Conservation (phyloP, 1,284 basidiomycete species). For the Vanrija humicola region DNA sequence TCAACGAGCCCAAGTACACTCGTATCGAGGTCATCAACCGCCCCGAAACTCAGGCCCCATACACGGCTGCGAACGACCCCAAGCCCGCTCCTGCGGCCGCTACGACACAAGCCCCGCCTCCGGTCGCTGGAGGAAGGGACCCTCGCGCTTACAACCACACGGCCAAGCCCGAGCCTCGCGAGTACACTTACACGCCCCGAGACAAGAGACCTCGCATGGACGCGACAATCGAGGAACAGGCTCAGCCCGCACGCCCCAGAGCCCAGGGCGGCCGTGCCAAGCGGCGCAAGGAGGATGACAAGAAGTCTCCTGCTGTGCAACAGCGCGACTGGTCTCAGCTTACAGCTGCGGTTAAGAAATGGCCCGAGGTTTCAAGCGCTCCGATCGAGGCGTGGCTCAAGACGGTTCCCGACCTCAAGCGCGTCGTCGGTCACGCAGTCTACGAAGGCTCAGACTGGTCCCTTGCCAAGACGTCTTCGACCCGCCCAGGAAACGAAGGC, state of each 20-base stretch:
- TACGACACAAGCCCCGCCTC: constrained; percentile 3
- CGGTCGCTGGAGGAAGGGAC: constrained; percentile 20
- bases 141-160: constrained; percentile 35
- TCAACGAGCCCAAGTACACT: constrained; percentile 21
- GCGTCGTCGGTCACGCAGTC: constrained; percentile 19
- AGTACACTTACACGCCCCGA: constrained; percentile 36
- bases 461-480: constrained; percentile 17
- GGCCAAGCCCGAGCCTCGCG: constrained; percentile 15
- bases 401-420: constrained; percentile 15
- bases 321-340: constrained; percentile 26
- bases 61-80: constrained; percentile 2
- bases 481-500: constrained; percentile 22
- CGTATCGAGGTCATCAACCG: constrained; percentile 36
- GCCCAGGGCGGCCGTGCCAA: constrained; percentile 20
- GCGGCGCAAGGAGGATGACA: constrained; percentile 38
- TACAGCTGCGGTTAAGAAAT: constrained; percentile 21
- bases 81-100: constrained; percentile 4
- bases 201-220: constrained; percentile 43
- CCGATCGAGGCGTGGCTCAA: constrained; percentile 34
- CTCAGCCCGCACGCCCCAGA: constrained; percentile 15
- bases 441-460: constrained; percentile 35
- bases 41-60: constrained; percentile 16
- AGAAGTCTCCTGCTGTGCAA: constrained; percentile 11
- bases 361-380: constrained; percentile 31
- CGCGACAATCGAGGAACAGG: constrained; percentile 38